These are phyloP conservation scores for Seiridium cupressi DNA, from an alignment of 2,329 filamentous ascomycete species.

Conservation along the genomic window DNA sequence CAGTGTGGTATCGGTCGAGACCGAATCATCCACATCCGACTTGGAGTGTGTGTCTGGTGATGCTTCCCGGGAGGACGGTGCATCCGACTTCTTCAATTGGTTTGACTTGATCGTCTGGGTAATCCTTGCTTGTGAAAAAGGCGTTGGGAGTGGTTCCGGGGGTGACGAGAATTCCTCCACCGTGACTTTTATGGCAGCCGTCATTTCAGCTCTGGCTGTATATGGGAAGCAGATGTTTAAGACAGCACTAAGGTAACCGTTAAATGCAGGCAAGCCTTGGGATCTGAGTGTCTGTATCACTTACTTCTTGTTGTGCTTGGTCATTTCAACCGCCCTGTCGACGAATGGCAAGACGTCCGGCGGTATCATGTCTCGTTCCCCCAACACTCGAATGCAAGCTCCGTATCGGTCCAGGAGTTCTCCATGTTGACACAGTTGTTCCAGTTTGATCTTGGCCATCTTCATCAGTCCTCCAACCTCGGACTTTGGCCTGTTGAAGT, in stretches of 20 bases:
- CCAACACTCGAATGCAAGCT: slow-evolving; percentile 80
- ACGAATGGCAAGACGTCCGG: slow-evolving; percentile 87
- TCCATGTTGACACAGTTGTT: slow-evolving; percentile 88
- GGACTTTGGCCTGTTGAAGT: slow-evolving; percentile 95
- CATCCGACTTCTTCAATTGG: slow-evolving; percentile 49
- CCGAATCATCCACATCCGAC: slow-evolving; percentile 49
- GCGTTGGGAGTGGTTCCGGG: slow-evolving; percentile 60
- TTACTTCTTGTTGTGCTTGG: slow-evolving; percentile 79
- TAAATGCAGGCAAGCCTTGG: slow-evolving; percentile 5
- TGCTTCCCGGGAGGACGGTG: slow-evolving; percentile 45
- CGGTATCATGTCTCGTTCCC: slow-evolving; percentile 79
- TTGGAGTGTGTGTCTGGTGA: slow-evolving; percentile 47
- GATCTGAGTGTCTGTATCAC: slow-evolving; percentile 16
- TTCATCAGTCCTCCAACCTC: slow-evolving; percentile 98
- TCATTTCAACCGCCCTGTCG: slow-evolving; percentile 81
- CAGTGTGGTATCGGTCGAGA: slow-evolving; percentile 61
- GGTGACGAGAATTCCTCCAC: slow-evolving; percentile 83
- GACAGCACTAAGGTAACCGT: slow-evolving; percentile 39
- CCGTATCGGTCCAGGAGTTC: slow-evolving; percentile 92
- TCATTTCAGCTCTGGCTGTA: slow-evolving; percentile 93
- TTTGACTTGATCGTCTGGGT: slow-evolving; percentile 78
- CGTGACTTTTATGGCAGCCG: slow-evolving; percentile 81
- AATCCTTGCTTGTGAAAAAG: slow-evolving; percentile 87
- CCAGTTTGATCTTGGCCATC: slow-evolving; percentile 92
- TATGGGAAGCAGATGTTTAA: slow-evolving; percentile 98